Evolutionary conservation across 1,284 basidiomycete species (phyloP), one percentile per base, ranked within the genome.

Genomic region (Coriolopsis trogii): DNA sequence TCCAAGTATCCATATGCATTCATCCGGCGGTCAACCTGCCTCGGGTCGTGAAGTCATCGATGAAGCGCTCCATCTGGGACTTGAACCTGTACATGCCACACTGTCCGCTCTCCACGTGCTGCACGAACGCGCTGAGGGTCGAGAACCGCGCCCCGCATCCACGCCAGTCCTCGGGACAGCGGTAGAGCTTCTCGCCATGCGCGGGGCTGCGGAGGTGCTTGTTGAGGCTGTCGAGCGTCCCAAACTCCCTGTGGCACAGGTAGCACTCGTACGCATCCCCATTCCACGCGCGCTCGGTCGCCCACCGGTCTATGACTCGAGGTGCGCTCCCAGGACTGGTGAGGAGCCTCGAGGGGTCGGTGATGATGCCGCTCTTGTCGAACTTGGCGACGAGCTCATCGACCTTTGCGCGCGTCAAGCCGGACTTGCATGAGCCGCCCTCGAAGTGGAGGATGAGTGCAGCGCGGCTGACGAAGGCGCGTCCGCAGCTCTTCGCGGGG

Each of bases 251-350:
- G 41, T 60, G 55, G 40, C 58, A 59, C 43, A 75, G 58, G 52
- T 71, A 67, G 60, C 73, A 76, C 56, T 73, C 73, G 62, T 68
- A 75, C 10, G 58, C 59, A 6, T 13, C 0, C 5, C 70, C 71
- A 49, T 74, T 73, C 65, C 66, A 74, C 7, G 69, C 63, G 16
- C 50, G 62, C 18, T 64, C 56, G 8, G 71, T 71, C 26, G 70
- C 70, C 54, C 55, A 63, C 20, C 25, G 38, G 37, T 37, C 44
- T 9, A 49, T 43, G 6, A 51, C 48, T 12, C 36, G 31, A 6
- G 31, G 31, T 13, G 9, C 24, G 7, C 16, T 31, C 4, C 58
- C 61, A 9, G 52, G 56, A 1, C 25, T 38, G 13, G 53, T 37
- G 54, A 71, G 51, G 31, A 70, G 60, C 10, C 63, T 61, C 10